phyloP scores from a whole-genome alignment of 164 flowering plant genomes.

The Saururus chinensis region DNA sequence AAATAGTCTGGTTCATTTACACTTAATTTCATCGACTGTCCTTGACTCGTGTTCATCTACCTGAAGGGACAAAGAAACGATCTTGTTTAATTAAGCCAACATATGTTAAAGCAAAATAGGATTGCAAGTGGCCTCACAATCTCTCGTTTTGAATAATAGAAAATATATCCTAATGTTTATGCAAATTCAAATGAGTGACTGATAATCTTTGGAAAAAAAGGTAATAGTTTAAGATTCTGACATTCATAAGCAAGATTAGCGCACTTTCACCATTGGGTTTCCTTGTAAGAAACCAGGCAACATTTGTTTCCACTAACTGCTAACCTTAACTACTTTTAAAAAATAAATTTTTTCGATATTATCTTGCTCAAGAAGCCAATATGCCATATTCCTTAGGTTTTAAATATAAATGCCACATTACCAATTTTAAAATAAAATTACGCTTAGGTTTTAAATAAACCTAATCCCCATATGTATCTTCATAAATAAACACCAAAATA shows the following conservation, averaged over 20 bases:
- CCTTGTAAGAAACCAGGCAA: too few relatives aligned
- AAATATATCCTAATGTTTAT: too few relatives aligned
- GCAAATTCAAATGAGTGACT: background rate
- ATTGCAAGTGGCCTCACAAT: background rate
- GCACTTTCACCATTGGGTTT: too few relatives aligned
- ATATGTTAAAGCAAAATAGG: background rate
- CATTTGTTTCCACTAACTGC: background rate
- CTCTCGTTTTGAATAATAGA: background rate
- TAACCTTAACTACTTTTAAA: background rate
- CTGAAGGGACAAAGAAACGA: slow-evolving; percentile 17
- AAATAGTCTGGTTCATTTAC: slow-evolving; percentile 67
- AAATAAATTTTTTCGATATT: too few relatives aligned
- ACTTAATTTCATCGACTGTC: slow-evolving; percentile 55
- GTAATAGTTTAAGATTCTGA: too few relatives aligned
- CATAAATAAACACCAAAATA: too few relatives aligned
- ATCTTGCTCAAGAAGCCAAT: too few relatives aligned
- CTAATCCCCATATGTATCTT: too few relatives aligned
- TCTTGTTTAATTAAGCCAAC: background rate
- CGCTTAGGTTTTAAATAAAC: too few relatives aligned
- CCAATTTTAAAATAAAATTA: too few relatives aligned
- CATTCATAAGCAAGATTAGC: background rate
- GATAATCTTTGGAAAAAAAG: background rate
- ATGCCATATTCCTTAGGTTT: too few relatives aligned
- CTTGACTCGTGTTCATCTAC: slow-evolving; percentile 79
- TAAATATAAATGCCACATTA: too few relatives aligned